Conservation (phyloP, 2,329 filamentous ascomycete species). For the Aspergillus ochraceoroseus region DNA sequence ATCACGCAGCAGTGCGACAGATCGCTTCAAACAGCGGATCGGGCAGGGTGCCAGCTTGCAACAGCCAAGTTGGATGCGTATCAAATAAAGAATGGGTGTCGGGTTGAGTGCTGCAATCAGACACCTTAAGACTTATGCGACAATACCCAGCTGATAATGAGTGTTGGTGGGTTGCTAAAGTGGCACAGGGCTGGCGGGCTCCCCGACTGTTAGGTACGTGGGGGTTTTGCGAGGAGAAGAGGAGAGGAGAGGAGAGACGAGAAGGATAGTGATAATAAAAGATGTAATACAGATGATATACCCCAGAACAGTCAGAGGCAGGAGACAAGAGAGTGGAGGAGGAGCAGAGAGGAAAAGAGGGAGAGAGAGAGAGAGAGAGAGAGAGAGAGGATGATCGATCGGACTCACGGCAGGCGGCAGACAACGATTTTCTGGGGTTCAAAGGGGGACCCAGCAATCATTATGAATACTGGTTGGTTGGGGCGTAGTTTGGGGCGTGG, state of each 20-base stretch:
- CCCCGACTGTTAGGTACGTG: conserved; percentile 3
- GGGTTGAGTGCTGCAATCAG: too few relatives aligned
- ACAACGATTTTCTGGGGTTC: not conserved
- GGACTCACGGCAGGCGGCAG: not conserved
- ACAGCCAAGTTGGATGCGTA: too few relatives aligned
- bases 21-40: not conserved
- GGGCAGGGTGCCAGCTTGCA: too few relatives aligned
- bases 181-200: not conserved
- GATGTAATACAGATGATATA: not conserved
- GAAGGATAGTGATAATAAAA: too few relatives aligned
- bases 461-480: conserved; percentile 13
- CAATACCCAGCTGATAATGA: not conserved
- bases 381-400: not conserved
- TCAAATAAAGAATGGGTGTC: too few relatives aligned
- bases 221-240: not conserved
- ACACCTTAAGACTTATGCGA: not conserved
- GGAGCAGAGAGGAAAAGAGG: not conserved
- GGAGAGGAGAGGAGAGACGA: not conserved
- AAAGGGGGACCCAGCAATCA: too few relatives aligned
- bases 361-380: not conserved
- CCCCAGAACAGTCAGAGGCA: not conserved
- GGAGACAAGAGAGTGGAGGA: too few relatives aligned
- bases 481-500: conserved; percentile 11
- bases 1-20: not conserved
- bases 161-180: not conserved